phyloP scores from a whole-genome alignment of 495 filamentous ascomycete genomes.

The Podospora didyma region DNA sequence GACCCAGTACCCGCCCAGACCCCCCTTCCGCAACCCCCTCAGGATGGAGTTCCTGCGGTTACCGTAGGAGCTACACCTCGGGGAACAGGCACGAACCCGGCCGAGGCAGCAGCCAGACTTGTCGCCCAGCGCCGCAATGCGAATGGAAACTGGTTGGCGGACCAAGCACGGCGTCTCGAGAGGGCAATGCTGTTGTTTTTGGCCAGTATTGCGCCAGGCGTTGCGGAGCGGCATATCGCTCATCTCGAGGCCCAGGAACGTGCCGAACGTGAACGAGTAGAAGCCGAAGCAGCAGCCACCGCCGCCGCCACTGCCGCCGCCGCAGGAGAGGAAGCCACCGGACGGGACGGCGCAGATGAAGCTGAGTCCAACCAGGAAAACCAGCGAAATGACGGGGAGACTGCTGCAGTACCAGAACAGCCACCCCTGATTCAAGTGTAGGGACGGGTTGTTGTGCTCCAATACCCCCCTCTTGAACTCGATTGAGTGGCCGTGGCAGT shows the following conservation, averaged over 20 bases:
- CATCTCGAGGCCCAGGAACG: constrained; percentile 61
- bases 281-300: constrained; percentile 44
- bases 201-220: constrained; percentile 77
- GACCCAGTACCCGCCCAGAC: background rate
- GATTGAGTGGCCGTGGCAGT: background rate
- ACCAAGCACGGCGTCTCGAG: constrained; percentile 61
- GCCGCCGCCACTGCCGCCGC: constrained; percentile 19
- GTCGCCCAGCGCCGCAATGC: constrained; percentile 46
- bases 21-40: constrained; percentile 11
- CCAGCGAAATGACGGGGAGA: background rate
- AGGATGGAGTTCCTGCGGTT: constrained; percentile 4
- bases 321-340: constrained; percentile 1
- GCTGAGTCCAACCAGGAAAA: background rate
- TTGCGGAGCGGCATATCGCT: constrained; percentile 78
- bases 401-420: background rate
- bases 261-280: constrained; percentile 41
- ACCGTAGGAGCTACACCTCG: constrained; percentile 1
- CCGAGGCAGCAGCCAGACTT: constrained; percentile 51
- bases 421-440: constrained; percentile 1
- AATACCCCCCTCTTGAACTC: background rate
- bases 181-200: constrained; percentile 77
- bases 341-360: background rate
- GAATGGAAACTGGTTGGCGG: constrained; percentile 50
- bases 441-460: background rate
- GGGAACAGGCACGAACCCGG: constrained; percentile 40